Evolutionary conservation across 345 rosid genomes (phyloP), one percentile per base, ranked within the genome.

Genomic region (Aethionema arabicum): DNA sequence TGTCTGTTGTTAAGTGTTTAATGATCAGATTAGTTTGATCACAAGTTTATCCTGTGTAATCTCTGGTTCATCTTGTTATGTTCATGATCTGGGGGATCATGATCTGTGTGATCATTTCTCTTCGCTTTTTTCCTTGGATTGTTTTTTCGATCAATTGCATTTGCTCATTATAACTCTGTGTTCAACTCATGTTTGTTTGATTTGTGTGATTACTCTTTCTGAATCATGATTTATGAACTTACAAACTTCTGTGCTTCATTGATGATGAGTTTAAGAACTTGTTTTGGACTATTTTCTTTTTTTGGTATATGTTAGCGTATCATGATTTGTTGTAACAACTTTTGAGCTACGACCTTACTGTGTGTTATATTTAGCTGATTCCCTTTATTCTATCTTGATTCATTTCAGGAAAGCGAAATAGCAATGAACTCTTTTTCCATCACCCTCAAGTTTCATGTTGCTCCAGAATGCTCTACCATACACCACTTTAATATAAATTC

Each of bases 351-450:
- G 45, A 53, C 29, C 11, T 36, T 38, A 47, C 60, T 39, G 10
- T 31, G 21, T 36, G 59, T 29, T 42, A 40, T 33, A 32, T 46
- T 50, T 62, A 33, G 37, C 4, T 70, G 74, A 65, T 60, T 12
- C 32, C 42, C 8, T 66, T 48, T 60, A n/a, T 21, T 52, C 52
- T 1, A 7, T 37, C 11, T 68, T 44, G 2, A 15, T 50, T n/a
- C 39, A 62, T 80, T 87, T 87, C 77, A 61, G 64, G 55, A 48
- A 51, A 67, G 47, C 59, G 55, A 56, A 35, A 58, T 55, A 70
- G 70, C 68, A 52, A 72, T 74, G 68, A 79, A 65, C 45, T 83
- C 86, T 90, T 76, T 68, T 54, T 67, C 69, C 41, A 67, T 66
- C 72, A 45, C 73, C 60, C 72, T 79, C 70, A 71, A 66, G 68